Percentiles rank a stretch among this genome's conserved stretches.
These are phyloP conservation scores for Citeromyces hawaiiensis DNA, from an alignment of 1,139 yeast genomes.

Conservation along the genomic window DNA sequence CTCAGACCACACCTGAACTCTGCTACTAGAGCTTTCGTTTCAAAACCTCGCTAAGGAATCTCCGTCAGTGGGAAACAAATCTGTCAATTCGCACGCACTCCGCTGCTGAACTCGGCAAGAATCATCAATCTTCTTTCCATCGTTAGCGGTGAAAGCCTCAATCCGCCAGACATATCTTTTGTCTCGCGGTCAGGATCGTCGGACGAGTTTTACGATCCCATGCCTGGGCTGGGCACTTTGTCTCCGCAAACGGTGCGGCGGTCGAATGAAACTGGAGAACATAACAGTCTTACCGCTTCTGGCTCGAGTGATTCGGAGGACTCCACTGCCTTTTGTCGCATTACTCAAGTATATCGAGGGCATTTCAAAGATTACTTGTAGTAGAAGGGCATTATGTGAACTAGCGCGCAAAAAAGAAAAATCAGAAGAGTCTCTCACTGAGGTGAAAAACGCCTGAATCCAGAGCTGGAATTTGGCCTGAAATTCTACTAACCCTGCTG, in stretches of 20 bases:
- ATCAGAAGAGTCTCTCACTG: too few relatives aligned
- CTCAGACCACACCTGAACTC: too few relatives aligned
- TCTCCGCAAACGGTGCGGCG: not conserved
- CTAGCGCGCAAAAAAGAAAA: too few relatives aligned
- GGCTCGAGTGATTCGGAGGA: not conserved
- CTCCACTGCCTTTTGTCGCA: too few relatives aligned
- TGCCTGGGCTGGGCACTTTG: not conserved
- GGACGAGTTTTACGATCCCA: not conserved
- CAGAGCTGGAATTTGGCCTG: too few relatives aligned
- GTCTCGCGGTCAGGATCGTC: not conserved
- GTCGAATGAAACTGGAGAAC: not conserved
- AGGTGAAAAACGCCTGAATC: too few relatives aligned
- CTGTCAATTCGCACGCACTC: not conserved
- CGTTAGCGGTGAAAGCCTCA: not conserved
- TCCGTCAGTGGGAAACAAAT: not conserved
- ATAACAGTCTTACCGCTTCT: not conserved
- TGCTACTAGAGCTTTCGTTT: too few relatives aligned
- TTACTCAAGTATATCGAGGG: too few relatives aligned
- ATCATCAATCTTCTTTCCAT: not conserved
- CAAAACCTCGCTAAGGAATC: not conserved
- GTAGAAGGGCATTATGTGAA: too few relatives aligned
- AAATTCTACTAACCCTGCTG: too few relatives aligned
- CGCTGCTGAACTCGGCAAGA: not conserved
- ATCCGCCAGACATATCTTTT: not conserved
- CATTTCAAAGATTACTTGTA: too few relatives aligned